Conservation (phyloP, 805 yeast species). For the Lachancea fermentati region DNA sequence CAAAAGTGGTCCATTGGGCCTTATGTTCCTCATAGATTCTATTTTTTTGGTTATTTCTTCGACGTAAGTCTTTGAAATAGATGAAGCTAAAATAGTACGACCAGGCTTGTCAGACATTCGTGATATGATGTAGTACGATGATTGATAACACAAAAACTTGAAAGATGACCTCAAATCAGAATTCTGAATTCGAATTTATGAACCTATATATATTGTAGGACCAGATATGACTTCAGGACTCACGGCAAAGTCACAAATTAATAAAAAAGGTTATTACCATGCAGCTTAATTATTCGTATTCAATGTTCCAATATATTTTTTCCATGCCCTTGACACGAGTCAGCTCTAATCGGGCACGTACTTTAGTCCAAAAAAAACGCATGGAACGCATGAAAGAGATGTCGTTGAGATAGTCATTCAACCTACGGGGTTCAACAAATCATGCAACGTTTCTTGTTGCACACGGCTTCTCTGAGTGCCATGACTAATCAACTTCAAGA, state of each 20-base stretch:
- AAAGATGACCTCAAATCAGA: too few relatives aligned
- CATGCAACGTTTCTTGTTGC: too few relatives aligned
- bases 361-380: constrained; percentile 1
- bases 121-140: neutral
- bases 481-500: too few relatives aligned
- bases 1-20: constrained; percentile 56
- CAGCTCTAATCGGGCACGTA: constrained; percentile 3
- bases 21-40: constrained; percentile 31
- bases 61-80: constrained; percentile 75
- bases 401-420: too few relatives aligned
- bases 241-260: too few relatives aligned
- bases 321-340: neutral
- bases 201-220: too few relatives aligned
- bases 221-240: too few relatives aligned
- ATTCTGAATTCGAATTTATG: too few relatives aligned
- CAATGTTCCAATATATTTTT: neutral
- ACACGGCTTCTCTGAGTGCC: too few relatives aligned
- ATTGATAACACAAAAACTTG: too few relatives aligned
- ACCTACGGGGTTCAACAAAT: too few relatives aligned
- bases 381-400: neutral
- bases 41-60: constrained; percentile 66
- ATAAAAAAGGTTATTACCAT: neutral
- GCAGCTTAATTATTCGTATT: neutral
- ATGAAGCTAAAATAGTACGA: constrained; percentile 79
- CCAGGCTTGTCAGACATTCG: constrained; percentile 43